Evolutionary conservation across 2,329 filamentous ascomycete species (phyloP).

Genomic region (Drechslerella coelobrocha): DNA sequence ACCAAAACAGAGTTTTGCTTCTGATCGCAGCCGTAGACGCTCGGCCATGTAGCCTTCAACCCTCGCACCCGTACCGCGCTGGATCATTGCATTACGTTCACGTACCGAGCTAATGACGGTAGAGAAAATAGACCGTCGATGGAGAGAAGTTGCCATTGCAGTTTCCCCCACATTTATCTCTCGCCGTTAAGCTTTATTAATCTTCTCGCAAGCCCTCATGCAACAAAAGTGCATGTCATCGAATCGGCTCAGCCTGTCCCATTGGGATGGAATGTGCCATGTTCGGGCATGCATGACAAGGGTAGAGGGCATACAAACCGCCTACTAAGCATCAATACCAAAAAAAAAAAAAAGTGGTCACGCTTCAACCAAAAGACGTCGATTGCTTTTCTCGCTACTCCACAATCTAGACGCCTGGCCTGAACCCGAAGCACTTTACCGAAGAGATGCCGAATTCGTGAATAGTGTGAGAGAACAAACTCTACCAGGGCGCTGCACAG

Average conservation of each 20-base stretch:
- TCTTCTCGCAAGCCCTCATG: too few relatives aligned
- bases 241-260: slow-evolving; percentile 46
- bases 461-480: slow-evolving; percentile 25
- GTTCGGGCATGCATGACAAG: slow-evolving; percentile 35
- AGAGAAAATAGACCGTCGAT: slow-evolving; percentile 3
- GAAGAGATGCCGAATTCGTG: slow-evolving; percentile 38
- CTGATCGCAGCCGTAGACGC: slow-evolving; percentile 23
- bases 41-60: background rate
- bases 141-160: background rate
- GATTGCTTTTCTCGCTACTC: slow-evolving; percentile 38
- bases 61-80: background rate
- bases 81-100: background rate
- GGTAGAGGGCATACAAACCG: slow-evolving; percentile 22
- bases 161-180: slow-evolving; percentile 20
- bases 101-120: background rate
- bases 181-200: too few relatives aligned
- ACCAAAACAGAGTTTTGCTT: slow-evolving; percentile 27
- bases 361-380: slow-evolving; percentile 28
- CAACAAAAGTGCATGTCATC: slow-evolving; percentile 46
- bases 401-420: slow-evolving; percentile 14
- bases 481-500: background rate
- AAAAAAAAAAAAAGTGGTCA: slow-evolving; percentile 24
- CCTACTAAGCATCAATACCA: slow-evolving; percentile 6
- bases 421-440: slow-evolving; percentile 46
- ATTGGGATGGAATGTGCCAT: slow-evolving; percentile 45